Evolutionary conservation across 208 protist genomes (phyloP).

Genomic region (Acanthamoeba sp.): DNA sequence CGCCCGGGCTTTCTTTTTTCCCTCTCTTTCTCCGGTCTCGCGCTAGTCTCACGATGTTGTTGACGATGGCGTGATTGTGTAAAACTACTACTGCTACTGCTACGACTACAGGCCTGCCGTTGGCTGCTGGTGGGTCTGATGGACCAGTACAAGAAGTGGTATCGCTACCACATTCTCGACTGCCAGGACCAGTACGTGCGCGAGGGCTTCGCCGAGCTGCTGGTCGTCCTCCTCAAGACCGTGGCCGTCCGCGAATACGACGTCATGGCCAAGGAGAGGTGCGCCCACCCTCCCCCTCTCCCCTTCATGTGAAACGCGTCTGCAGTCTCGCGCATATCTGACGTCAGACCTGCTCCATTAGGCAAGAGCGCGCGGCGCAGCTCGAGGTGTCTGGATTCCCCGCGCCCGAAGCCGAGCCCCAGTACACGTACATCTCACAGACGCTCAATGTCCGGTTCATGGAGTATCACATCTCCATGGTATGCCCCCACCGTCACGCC

Average conservation of each 20-base stretch:
- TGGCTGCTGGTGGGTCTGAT: constrained; percentile 42
- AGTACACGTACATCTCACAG: constrained; percentile 47
- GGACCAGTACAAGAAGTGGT: constrained; percentile 65
- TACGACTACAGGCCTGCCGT: constrained; percentile 37
- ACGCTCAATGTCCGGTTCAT: constrained; percentile 11
- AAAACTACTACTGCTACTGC: no score
- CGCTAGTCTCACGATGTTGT: no score
- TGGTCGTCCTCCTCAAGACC: background rate
- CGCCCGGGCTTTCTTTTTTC: no score
- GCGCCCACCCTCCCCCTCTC: background rate
- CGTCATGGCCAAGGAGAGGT: constrained; percentile 52
- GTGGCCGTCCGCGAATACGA: constrained; percentile 14
- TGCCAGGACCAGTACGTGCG: constrained; percentile 37
- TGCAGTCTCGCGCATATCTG: no score
- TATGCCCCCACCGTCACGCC: background rate
- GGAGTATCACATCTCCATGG: constrained; percentile 32
- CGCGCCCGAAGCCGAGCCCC: background rate
- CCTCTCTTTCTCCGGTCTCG: no score
- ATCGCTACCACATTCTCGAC: constrained; percentile 37
- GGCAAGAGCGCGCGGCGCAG: constrained; percentile 4
- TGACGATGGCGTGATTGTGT: background rate
- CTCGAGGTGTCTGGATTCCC: background rate
- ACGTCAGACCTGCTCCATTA: background rate
- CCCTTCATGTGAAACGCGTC: background rate
- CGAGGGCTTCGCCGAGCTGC: constrained; percentile 28